Base-by-base conservation (phyloP, 164 flowering plant genomes). In the Annona squamosa region DNA sequence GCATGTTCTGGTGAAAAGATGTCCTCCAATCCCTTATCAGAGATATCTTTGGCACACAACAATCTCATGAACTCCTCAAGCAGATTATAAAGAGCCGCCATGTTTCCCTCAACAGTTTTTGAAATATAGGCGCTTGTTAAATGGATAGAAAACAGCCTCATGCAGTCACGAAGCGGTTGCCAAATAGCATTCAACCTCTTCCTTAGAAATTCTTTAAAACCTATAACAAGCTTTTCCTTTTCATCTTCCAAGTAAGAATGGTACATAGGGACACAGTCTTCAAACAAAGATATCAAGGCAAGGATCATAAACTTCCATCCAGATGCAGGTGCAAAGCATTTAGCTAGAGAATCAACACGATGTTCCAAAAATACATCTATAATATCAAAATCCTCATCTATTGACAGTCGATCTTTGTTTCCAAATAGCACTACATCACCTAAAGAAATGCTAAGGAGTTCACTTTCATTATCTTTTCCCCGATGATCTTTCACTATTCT, bases 241-340 rank as follows among this genome's bases (percentile, higher is more conserved):
- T 80, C 83, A 73, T 88, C 85, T 63, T 81, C 87, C 48, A 84
- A n/a, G 46, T 45, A 80, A 37, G 79, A 75, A 16, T 74, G 65
- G 73, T 87, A 83, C 37, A 77, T 77, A 62, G 80, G 75, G 67
- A 80, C 85, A 82, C 85, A 84, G 72, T 83, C 74, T 72, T 83
- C 83, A 65, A 90, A 84, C 71, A 89, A 81, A 72, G 80, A 74
- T n/a, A 82, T 81, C 83, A 82, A 78, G 16, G 84, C 78, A 4
- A 69, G 63, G 13, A 85, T 74, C 63, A 81, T 76, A 64, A 70
- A 3, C 42, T 64, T 63, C 89, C 93, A 87, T 70, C 89, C 87
- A 64, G 84, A 18, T 1, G 42, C 41, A 47, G 43, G 47, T 41
- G 69, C 84, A 74, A 88, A 83, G 76, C 86, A 87, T 66, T 86